Evolutionary conservation across 163 green algal species (phyloP).

Genomic region (Coccomyxa subellipsoidea): DNA sequence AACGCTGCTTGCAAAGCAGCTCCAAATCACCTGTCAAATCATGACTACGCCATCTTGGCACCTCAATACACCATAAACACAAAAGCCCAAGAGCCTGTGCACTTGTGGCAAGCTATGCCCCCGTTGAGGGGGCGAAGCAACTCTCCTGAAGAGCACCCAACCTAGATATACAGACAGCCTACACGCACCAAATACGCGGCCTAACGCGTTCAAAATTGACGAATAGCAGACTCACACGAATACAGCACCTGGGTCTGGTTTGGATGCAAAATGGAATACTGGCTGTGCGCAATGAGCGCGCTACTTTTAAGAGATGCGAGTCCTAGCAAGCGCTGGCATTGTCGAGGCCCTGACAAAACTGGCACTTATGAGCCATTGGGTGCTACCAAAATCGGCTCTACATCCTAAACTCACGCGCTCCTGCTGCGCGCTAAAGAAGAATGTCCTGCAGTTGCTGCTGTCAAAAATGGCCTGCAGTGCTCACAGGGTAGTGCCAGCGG

Average conservation of each 20-base stretch:
- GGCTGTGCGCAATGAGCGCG: neutral
- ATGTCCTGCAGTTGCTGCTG: neutral
- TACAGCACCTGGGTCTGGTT: neutral
- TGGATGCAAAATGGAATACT: neutral
- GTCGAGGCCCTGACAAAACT: neutral
- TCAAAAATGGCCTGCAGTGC: neutral
- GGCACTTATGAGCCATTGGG: neutral
- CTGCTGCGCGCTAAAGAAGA: constrained; percentile 5
- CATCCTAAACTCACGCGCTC: neutral
- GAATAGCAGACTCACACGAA: neutral
- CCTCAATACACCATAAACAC: neutral
- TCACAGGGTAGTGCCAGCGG: neutral
- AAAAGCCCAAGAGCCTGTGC: neutral
- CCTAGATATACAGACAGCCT: neutral
- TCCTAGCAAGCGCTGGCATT: neutral
- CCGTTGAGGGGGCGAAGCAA: neutral
- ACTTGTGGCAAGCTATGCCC: neutral
- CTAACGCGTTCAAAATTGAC: neutral
- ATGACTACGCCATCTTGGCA: neutral
- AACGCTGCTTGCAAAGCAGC: neutral
- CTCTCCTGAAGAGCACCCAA: neutral
- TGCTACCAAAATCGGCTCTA: constrained; percentile 4
- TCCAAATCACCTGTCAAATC: neutral
- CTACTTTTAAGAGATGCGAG: neutral
- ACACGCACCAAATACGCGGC: neutral